Evolutionary conservation across 495 filamentous ascomycete genomes (phyloP), one percentile per base, ranked within the genome.

Genomic region (Durotheca rogersii): DNA sequence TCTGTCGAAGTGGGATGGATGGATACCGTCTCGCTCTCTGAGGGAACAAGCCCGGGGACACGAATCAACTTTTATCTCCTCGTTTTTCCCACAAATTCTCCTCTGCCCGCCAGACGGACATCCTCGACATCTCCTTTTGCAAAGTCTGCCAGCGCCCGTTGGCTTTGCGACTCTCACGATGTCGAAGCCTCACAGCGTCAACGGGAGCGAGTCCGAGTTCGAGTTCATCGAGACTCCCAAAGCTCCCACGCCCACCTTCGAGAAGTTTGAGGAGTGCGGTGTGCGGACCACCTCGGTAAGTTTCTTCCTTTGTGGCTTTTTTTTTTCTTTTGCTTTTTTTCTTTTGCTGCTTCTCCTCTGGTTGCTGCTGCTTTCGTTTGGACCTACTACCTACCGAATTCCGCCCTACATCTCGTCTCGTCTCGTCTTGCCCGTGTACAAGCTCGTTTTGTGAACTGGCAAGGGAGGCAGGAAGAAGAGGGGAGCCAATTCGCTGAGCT

Each of bases 211-310:
- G 67, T 68, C 72, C 50, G 77, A 83, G 57, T 84, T 90, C 65
- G 81, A 88, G 64, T 91, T 87, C 65, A 81, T 92, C 65, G 74
- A 86, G 61, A 94, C 88, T 66, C 88, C 88, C 7, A 78, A 82
- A 55, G 79, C 80, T 43, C 73, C 77, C 25, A 71, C 76, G 51
- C 65, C 82, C 43, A 66, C 76, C 62, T 72, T 81, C 65, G 63
- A 77, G 69, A 76, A 76, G 69, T 70, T 72, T 39, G 74, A 83
- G 49, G 80, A 87, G 31, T 89, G 83, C 66, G 88, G 89, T 64
- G 86, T 93, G 25, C 72, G 74, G 56, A 84, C 82, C 11, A 90
- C 88, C 29, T 77, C 80, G 48, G 88, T 91, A 67, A 64, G 82
- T 72, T 44, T 36, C 38, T 34, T 14, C 19, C n/a, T 31, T 16